Evolutionary conservation across 345 rosid genomes (phyloP).

Genomic region (Sapria himalayana): DNA sequence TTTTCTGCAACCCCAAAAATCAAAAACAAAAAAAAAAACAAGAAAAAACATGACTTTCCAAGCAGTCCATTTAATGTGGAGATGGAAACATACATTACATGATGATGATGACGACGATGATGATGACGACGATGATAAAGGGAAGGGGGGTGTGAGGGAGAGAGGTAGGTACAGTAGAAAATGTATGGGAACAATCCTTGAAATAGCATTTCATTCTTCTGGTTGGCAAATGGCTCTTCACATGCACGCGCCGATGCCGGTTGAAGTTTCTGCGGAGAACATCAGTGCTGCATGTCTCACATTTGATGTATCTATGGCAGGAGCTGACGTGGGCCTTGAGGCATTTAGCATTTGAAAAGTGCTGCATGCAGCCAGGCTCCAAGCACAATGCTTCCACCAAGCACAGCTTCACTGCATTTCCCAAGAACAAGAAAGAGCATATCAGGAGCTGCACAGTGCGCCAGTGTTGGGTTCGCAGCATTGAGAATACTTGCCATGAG

Average conservation of each 20-base stretch:
- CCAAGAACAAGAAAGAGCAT: neutral
- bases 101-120: conserved; percentile 3
- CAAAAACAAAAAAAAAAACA: neutral
- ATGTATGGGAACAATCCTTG: conserved; percentile 39
- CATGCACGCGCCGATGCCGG: conserved; percentile 54
- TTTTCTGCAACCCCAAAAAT: conserved; percentile 19
- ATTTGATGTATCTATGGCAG: conserved; percentile 35
- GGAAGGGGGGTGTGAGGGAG: too few relatives aligned
- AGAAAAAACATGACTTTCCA: neutral
- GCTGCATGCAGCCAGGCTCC: conserved; percentile 53
- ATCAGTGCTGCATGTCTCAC: conserved; percentile 44
- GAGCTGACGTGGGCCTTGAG: conserved; percentile 42
- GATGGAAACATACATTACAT: neutral
- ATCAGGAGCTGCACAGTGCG: conserved; percentile 4
- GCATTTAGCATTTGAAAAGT: conserved; percentile 47
- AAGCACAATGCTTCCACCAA: conserved; percentile 56
- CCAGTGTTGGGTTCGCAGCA: neutral
- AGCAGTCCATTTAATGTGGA: neutral
- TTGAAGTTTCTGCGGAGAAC: conserved; percentile 58
- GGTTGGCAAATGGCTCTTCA: conserved; percentile 9
- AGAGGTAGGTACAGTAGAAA: conserved; percentile 61
- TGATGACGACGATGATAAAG: too few relatives aligned
- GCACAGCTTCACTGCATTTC: conserved; percentile 51
- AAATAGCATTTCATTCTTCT: conserved; percentile 31
- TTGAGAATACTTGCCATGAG: conserved; percentile 36